Conservation (phyloP, 306 rosid genomes). For the Inga leiocalycina region DNA sequence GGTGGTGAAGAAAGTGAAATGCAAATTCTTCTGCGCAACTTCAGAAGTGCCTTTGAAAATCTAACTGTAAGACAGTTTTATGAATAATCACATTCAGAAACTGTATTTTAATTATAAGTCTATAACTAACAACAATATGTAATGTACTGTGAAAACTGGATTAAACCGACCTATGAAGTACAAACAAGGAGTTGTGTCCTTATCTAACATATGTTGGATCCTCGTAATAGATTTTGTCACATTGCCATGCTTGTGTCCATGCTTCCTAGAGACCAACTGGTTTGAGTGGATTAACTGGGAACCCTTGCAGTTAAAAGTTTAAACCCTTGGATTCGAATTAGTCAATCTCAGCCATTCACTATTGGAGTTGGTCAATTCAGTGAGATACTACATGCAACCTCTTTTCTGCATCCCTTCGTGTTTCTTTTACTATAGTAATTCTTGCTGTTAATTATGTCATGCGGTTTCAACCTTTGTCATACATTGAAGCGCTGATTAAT, state of each 20-base stretch:
- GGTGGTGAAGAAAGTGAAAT: conserved; percentile 89
- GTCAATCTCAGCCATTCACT: background rate
- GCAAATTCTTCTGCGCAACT: conserved; percentile 89
- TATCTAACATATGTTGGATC: background rate
- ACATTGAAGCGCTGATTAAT: conserved; percentile 3
- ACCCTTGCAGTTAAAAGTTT: background rate
- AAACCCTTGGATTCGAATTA: background rate
- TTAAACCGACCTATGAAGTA: background rate
- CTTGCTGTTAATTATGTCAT: background rate
- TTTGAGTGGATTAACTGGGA: background rate
- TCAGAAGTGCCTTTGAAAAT: conserved; percentile 88
- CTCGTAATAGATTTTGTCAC: background rate
- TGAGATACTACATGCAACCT: conserved; percentile 3
- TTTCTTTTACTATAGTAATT: background rate
- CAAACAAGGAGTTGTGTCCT: background rate
- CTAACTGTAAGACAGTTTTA: conserved; percentile 56
- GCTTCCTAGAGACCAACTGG: background rate
- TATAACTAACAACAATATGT: background rate
- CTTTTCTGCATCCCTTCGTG: background rate
- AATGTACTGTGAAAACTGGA: conserved; percentile 1
- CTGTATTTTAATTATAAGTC: background rate
- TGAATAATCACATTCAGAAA: background rate
- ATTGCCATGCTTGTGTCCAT: background rate
- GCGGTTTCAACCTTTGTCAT: conserved; percentile 22
- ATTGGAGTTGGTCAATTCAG: conserved; percentile 2